Evolutionary conservation across 345 rosid genomes (phyloP).

Genomic region (Eucalyptus paniculata): DNA sequence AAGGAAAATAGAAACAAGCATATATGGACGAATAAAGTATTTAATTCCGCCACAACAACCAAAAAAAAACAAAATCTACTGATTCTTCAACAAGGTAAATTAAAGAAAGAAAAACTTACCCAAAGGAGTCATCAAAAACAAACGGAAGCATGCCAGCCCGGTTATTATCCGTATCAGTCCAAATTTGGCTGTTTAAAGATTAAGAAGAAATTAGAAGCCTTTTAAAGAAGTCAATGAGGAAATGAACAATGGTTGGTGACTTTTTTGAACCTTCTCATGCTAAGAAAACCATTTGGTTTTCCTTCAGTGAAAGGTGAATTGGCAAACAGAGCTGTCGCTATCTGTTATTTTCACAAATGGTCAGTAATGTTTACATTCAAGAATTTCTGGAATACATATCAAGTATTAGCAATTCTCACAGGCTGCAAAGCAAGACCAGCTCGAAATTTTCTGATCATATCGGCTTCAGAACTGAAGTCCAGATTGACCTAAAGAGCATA

Average conservation of each 20-base stretch:
- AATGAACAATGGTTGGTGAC: background rate
- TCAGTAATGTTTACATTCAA: background rate
- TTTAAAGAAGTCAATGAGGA: background rate
- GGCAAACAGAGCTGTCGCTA: conserved; percentile 96
- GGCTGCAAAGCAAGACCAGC: conserved; percentile 98
- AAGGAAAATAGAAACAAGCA: background rate
- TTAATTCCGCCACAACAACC: background rate
- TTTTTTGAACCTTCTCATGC: conserved; percentile 76
- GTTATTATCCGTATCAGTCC: conserved; percentile 91
- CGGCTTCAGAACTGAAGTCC: conserved; percentile 91
- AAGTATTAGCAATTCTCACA: conserved; percentile 32
- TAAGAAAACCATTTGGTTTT: conserved; percentile 95
- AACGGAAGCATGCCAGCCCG: conserved; percentile 97
- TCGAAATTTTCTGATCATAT: conserved; percentile 95
- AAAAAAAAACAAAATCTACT: background rate
- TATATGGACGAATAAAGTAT: background rate
- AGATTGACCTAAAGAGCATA: conserved; percentile 64
- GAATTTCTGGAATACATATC: background rate
- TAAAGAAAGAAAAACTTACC: conserved; percentile 35
- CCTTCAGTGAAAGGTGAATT: conserved; percentile 98
- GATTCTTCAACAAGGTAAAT: background rate
- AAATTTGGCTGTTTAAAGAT: conserved; percentile 59
- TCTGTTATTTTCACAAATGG: conserved; percentile 35
- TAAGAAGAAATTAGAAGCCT: background rate
- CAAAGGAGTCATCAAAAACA: conserved; percentile 84